Evolutionary conservation across 1,284 basidiomycete genomes (phyloP).

Genomic region (Volvariella volvacea): DNA sequence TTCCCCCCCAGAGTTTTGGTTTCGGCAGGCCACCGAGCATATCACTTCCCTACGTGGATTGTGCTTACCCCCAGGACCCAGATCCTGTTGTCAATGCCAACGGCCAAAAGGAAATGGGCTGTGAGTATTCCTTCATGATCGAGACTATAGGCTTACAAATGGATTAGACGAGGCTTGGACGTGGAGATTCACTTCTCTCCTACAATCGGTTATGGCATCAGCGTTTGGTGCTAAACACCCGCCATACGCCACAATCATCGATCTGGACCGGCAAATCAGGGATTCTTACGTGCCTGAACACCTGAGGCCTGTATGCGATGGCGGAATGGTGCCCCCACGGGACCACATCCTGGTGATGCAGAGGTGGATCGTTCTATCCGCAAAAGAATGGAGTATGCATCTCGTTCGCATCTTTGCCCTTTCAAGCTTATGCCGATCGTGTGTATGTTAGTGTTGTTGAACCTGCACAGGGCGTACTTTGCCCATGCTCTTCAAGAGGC

Average conservation of each 20-base stretch:
- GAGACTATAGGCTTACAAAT: not conserved
- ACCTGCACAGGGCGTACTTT: conserved; percentile 63
- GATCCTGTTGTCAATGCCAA: conserved; percentile 29
- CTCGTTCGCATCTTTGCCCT: not conserved
- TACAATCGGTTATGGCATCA: conserved; percentile 44
- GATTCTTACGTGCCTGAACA: conserved; percentile 46
- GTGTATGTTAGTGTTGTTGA: conserved; percentile 44
- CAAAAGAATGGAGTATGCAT: conserved; percentile 53
- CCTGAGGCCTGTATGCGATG: conserved; percentile 27
- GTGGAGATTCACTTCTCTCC: conserved; percentile 43
- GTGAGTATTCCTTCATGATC: conserved; percentile 30
- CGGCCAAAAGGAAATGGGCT: conserved; percentile 37
- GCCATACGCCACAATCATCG: conserved; percentile 37
- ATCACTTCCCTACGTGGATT: conserved; percentile 47
- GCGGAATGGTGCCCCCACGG: conserved; percentile 12
- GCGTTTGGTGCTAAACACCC: conserved; percentile 51
- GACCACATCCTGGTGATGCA: conserved; percentile 29
- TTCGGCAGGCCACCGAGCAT: conserved; percentile 57
- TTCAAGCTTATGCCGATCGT: not conserved
- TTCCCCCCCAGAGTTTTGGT: conserved; percentile 44
- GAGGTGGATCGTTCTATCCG: conserved; percentile 39
- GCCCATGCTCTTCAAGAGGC: conserved; percentile 56
- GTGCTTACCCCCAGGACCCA: conserved; percentile 41
- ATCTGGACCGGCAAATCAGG: conserved; percentile 43
- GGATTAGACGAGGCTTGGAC: conserved; percentile 48